Base-by-base conservation (phyloP, 306 rosid species). In the Fragaria ananassa region DNA sequence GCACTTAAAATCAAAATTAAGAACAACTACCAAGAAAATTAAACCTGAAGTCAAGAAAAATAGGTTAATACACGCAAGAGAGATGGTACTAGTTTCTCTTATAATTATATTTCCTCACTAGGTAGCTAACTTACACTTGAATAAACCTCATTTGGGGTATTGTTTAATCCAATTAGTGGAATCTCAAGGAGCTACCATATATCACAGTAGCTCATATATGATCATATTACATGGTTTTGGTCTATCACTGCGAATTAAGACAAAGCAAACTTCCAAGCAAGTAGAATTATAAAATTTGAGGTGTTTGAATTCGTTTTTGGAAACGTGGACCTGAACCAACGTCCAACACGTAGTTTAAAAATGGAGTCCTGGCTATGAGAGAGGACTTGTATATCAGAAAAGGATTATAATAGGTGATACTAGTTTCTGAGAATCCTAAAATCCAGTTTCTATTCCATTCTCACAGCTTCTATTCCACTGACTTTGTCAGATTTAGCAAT, bases 361-460 rank as follows among this genome's bases (percentile, higher is more conserved):
- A 80, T 72, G 70, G 29, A 80, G 83, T 86, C 79, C 81, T 62
- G 2, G 67, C 74, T 74, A 58, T 70, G 61, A 79, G 81, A 76
- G 81, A 81, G 71, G 76, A 78, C 31, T 72, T 67, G 35, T 76
- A 75, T 65, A 35, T 61, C 19, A 25, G 78, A 27, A 44, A n/a
- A 14, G 58, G 34, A 84, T 84, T 85, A 75, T 80, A 77, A 42
- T 75, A 88, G 31, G 81, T 83, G 88, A 72, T 68, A 74, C 42
- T 71, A 81, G 84, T 63, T 77, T 90, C 97, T 92, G 81, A 85
- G 82, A 88, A 89, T 91, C 86, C 86, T 81, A 86, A 89, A 91
- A 89, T 92, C 93, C 98, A 70, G 99, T 87, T 96, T 96, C 99
- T 91, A 96, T 96, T 96, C 99, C 98, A 91, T 96, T 96, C 96